Conservation (phyloP, 345 rosid genomes). For the Pugionium dolabratum region DNA sequence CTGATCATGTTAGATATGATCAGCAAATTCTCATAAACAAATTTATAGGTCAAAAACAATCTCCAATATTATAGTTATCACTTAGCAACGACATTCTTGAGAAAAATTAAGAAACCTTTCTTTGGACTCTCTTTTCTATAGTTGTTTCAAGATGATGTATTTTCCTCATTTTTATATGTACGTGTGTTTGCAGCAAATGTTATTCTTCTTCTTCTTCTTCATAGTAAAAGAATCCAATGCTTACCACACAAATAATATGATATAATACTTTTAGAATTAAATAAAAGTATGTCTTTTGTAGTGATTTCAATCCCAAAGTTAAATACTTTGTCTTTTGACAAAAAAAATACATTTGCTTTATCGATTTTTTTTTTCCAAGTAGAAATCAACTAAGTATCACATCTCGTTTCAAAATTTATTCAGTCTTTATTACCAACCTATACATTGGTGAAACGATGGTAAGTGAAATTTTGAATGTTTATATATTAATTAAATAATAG, state of each 20-base stretch:
- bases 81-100: no score
- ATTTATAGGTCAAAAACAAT: no score
- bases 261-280: neutral
- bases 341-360: no score
- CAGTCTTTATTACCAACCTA: no score
- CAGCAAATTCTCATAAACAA: no score
- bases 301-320: neutral
- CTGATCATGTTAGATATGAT: no score
- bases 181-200: conserved; percentile 6
- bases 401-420: neutral
- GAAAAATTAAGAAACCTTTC: no score
- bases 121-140: neutral
- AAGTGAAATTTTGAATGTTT: neutral
- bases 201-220: neutral
- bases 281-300: neutral
- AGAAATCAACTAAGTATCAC: neutral
- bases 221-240: conserved; percentile 21
- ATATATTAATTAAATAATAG: no score
- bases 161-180: neutral
- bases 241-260: conserved; percentile 12
- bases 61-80: no score
- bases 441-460: neutral
- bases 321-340: no score
- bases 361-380: no score
- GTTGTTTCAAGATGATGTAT: conserved; percentile 14